A percentile compares a stretch with the other conserved stretches of the same genome.
phyloP scores from a whole-genome alignment of 805 yeast species.

The Candida dajiaensis region DNA sequence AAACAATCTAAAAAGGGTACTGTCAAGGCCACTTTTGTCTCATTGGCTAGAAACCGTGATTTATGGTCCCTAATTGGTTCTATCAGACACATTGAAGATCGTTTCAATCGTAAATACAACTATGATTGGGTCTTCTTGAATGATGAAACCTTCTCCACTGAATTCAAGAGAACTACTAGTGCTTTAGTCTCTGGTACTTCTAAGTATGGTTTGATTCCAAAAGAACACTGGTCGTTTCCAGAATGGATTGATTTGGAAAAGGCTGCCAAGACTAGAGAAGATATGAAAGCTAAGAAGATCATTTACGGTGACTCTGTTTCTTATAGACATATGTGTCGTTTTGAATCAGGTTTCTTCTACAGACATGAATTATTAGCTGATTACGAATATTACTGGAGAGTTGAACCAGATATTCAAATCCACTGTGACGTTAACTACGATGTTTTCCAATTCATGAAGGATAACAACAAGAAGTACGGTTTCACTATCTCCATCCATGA shows the following conservation, averaged over 20 bases:
- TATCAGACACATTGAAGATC: constrained; percentile 57
- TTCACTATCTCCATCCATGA: constrained; percentile 67
- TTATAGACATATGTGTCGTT: constrained; percentile 66
- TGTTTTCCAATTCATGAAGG: constrained; percentile 56
- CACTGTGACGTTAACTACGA: constrained; percentile 63
- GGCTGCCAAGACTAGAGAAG: constrained; percentile 40
- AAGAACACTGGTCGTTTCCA: constrained; percentile 69
- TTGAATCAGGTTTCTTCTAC: constrained; percentile 52
- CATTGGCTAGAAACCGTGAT: constrained; percentile 67
- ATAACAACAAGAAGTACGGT: constrained; percentile 54
- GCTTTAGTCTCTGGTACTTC: constrained; percentile 54
- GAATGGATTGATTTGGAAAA: constrained; percentile 49
- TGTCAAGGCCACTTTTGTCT: constrained; percentile 58
- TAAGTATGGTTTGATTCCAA: constrained; percentile 56
- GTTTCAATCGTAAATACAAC: constrained; percentile 56
- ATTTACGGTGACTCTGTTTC: constrained; percentile 56
- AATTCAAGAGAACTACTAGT: constrained; percentile 44
- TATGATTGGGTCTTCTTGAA: constrained; percentile 81
- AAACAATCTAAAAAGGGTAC: constrained; percentile 22
- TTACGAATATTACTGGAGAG: constrained; percentile 73
- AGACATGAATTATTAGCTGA: constrained; percentile 52
- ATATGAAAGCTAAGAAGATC: constrained; percentile 38
- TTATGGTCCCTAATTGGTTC: constrained; percentile 51
- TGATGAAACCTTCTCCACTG: constrained; percentile 55
- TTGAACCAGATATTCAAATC: constrained; percentile 62